phyloP scores from a whole-genome alignment of 2,329 filamentous ascomycete species.

The Fusarium phyllophilum region DNA sequence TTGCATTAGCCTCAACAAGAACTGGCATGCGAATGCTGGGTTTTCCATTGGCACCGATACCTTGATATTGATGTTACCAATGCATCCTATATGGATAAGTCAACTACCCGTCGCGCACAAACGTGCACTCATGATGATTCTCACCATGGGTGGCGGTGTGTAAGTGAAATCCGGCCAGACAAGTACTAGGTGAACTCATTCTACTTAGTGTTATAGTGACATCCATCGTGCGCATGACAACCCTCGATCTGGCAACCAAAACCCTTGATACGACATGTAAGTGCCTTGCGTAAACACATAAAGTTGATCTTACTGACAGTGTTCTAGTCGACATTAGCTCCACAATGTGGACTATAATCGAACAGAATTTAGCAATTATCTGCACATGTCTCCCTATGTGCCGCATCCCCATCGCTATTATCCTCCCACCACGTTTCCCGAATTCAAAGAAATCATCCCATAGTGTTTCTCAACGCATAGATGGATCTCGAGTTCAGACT shows the following conservation, averaged over 20 bases:
- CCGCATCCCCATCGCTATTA: constrained; percentile 50
- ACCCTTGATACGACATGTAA: constrained; percentile 52
- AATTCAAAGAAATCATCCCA: constrained; percentile 19
- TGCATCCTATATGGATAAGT: constrained; percentile 58
- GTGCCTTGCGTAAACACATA: background rate
- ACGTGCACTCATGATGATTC: constrained; percentile 54
- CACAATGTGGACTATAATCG: constrained; percentile 53
- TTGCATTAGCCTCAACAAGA: constrained; percentile 58
- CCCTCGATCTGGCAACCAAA: constrained; percentile 52
- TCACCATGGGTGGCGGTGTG: constrained; percentile 56
- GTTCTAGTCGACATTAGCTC: constrained; percentile 48
- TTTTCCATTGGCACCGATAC: constrained; percentile 60
- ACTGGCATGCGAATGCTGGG: constrained; percentile 62
- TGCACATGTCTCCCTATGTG: constrained; percentile 55
- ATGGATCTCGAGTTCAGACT: constrained; percentile 13
- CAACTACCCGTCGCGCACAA: constrained; percentile 55
- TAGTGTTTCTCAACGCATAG: background rate
- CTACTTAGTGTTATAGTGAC: constrained; percentile 51
- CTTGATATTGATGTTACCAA: constrained; percentile 57
- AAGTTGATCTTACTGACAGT: background rate
- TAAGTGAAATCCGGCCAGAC: constrained; percentile 43
- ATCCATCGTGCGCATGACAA: constrained; percentile 55
- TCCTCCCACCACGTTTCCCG: constrained; percentile 50
- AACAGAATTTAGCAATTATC: constrained; percentile 53
- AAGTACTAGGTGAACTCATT: background rate